Conservation (phyloP, 1,284 basidiomycete genomes). For the Ceratobasidium sp. region DNA sequence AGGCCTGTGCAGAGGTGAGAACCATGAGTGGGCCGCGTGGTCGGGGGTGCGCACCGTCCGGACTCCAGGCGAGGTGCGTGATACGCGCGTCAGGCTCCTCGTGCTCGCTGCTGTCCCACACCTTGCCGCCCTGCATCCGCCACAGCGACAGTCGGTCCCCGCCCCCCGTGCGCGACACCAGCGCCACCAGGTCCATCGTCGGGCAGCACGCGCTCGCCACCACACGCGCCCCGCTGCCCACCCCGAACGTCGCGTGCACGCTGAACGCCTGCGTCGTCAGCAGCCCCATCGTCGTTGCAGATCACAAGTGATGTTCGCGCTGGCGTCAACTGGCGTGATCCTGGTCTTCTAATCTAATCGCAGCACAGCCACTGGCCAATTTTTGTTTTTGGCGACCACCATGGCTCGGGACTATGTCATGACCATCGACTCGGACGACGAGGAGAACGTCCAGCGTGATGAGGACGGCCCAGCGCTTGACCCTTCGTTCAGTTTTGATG, state of each 20-base stretch:
- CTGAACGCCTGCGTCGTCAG: conserved; percentile 6
- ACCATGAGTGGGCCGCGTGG: conserved; percentile 30
- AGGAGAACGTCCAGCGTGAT: conserved; percentile 56
- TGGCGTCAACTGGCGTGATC: conserved; percentile 20
- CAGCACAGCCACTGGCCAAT: conserved; percentile 22
- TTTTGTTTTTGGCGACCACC: conserved; percentile 28
- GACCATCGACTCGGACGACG: conserved; percentile 83
- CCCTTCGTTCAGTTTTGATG: conserved; percentile 84
- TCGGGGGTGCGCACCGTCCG: conserved; percentile 66
- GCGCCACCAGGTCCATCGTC: conserved; percentile 79
- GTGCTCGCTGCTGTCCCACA: conserved; percentile 67
- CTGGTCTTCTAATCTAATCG: conserved; percentile 2
- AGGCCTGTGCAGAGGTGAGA: conserved; percentile 46
- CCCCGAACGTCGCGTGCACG: conserved; percentile 30
- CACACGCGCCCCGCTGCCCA: conserved; percentile 3
- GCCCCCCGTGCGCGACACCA: conserved; percentile 69
- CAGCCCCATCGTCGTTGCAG: conserved; percentile 19
- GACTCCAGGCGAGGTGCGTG: conserved; percentile 76
- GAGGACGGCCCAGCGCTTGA: conserved; percentile 74
- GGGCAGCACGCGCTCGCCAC: conserved; percentile 69
- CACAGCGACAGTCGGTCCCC: conserved; percentile 74
- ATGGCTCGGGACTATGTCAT: conserved; percentile 70
- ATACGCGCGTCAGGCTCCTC: conserved; percentile 58
- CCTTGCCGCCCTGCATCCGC: conserved; percentile 79
- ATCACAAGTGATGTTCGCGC: conserved; percentile 30